Base-by-base conservation (phyloP, 306 rosid genomes). In the Lagenaria siceraria region DNA sequence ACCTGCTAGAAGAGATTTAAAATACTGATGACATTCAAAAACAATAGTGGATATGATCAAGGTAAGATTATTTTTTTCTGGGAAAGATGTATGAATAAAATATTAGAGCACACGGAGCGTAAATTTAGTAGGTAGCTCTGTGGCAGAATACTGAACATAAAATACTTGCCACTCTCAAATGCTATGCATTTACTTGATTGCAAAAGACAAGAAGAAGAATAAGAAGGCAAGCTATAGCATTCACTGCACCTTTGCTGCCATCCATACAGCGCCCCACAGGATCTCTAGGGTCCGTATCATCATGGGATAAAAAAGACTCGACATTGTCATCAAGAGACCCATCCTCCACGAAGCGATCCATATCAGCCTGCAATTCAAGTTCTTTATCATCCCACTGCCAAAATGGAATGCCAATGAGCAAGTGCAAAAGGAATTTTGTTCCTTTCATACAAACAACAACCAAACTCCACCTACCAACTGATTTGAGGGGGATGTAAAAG, bases 361-460 rank as follows among this genome's bases (percentile, higher is more conserved):
- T 90, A 77, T 96, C 97, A 90, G 93, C 98, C 99, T 96, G 90
- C 99, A 96, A 92, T 90, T 84, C 98, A 96, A 96, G 90, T 90
- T 89, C 93, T 87, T 96, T 96, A 90, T 96, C 96, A 96, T 88
- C 97, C 96, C 97, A 92, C 94, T 89, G 97, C 97, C 97, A 96
- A 89, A 92, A 92, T 82, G 93, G 89, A 88, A 92, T 84, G 77
- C 82, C 92, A 88, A 92, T 92, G 97, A 96, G 97, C 87, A 80
- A 69, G 73, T 83, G 82, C 42, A 89, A 87, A 86, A 85, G 90
- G 87, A 90, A 84, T 82, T 79, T 69, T 88, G 89, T 93, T 88
- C 83, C 87, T 85, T 76, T 75, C 36, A 77, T 75, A 33, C 60
- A 65, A 83, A 83, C 69, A 69, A 56, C 54, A 49, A 25, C 63